Evolutionary conservation across 2,329 filamentous ascomycete genomes (phyloP).

Genomic region (Cladosporium sp.): DNA sequence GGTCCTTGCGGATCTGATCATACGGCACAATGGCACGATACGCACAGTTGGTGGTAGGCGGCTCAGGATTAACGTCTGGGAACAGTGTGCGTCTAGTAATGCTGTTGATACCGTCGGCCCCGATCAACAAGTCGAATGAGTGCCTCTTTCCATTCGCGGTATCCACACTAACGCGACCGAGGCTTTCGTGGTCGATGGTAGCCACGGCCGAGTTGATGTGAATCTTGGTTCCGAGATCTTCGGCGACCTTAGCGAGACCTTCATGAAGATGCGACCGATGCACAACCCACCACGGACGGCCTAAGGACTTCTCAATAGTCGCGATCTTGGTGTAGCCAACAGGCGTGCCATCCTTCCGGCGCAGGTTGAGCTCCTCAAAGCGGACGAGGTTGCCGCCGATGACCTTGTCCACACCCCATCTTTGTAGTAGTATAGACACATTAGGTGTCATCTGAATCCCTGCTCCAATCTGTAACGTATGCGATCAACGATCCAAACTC

Average conservation of each 20-base stretch:
- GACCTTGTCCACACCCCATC: conserved; percentile 38
- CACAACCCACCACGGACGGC: conserved; percentile 45
- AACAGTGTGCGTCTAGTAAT: conserved; percentile 38
- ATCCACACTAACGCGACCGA: conserved; percentile 26
- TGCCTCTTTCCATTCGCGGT: conserved; percentile 25
- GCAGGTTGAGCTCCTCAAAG: conserved; percentile 39
- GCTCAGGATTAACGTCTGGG: conserved; percentile 38
- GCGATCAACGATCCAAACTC: neutral
- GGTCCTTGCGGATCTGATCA: conserved; percentile 40
- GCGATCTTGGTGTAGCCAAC: conserved; percentile 36
- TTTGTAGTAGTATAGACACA: conserved; percentile 36
- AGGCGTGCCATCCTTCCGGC: conserved; percentile 36
- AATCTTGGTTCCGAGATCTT: conserved; percentile 36
- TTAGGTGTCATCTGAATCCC: conserved; percentile 34
- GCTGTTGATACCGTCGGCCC: conserved; percentile 29
- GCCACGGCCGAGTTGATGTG: conserved; percentile 36
- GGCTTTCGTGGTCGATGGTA: conserved; percentile 27
- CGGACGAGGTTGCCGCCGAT: conserved; percentile 40
- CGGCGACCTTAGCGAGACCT: conserved; percentile 39
- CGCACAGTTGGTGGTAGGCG: conserved; percentile 41
- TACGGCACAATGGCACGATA: conserved; percentile 45
- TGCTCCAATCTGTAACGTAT: conserved; percentile 26
- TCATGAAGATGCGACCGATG: conserved; percentile 46
- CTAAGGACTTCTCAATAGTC: conserved; percentile 30
- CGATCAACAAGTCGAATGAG: conserved; percentile 28